Percentiles rank a stretch among this genome's conserved stretches.
Conservation (phyloP, 805 yeast species). For the Saccharomyces eubayanus region DNA sequence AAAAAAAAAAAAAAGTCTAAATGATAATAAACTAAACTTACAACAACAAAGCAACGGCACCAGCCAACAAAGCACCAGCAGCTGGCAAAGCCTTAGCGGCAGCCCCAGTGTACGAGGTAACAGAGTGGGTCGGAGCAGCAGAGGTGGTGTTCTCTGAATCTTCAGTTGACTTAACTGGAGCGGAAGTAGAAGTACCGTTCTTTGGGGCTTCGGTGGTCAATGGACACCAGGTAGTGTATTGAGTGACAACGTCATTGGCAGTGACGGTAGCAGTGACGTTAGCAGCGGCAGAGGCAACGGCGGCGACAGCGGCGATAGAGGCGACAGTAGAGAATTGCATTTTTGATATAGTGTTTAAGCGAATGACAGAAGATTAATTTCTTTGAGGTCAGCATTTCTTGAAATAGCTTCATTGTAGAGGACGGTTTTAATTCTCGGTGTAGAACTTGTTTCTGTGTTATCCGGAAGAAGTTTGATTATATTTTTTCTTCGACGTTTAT, state of each 20-base stretch:
- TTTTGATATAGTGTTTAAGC: conserved; percentile 23
- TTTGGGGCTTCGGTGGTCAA: conserved; percentile 10
- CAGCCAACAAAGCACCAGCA: conserved; percentile 42
- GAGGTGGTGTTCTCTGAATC: conserved; percentile 5
- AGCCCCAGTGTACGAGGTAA: conserved; percentile 36
- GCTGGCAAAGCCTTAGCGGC: conserved; percentile 41
- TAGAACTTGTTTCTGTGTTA: too few species aligned
- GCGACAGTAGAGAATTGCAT: conserved; percentile 33
- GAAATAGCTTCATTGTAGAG: too few species aligned
- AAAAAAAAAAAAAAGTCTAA: not conserved
- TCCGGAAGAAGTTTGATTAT: too few species aligned
- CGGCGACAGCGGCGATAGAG: conserved; percentile 25
- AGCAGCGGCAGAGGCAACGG: conserved; percentile 23
- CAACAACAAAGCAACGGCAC: conserved; percentile 43
- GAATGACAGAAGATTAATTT: conserved; percentile 23
- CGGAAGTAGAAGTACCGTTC: not conserved
- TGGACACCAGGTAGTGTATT: conserved; percentile 32
- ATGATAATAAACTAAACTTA: conserved; percentile 22
- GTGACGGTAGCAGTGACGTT: conserved; percentile 31
- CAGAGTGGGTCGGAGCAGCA: conserved; percentile 14
- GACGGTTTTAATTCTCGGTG: too few species aligned
- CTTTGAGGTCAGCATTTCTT: conserved; percentile 1
- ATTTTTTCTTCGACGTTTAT: too few species aligned
- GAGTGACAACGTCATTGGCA: conserved; percentile 30
- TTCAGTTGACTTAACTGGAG: not conserved